phyloP scores from a whole-genome alignment of 305 asterid species.

The Andrographis paniculata region DNA sequence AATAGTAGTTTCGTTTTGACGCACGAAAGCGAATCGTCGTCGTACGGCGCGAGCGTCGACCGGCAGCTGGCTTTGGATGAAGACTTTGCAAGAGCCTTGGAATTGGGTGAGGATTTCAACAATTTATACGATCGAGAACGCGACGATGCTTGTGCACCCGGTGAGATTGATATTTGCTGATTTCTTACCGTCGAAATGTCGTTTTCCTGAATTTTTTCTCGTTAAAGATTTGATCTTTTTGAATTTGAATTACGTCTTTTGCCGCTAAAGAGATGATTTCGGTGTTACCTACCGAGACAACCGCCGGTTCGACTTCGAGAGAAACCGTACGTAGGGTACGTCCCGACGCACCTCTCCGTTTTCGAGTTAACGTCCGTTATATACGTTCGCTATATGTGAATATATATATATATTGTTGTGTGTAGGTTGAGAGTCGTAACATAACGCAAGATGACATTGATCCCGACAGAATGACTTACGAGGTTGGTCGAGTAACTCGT shows the following conservation, averaged over 20 bases:
- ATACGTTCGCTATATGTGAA: too few relatives aligned
- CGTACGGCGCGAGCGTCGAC: constrained; percentile 26
- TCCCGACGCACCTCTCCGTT: constrained; percentile 11
- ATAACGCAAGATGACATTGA: constrained; percentile 53
- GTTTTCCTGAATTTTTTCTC: too few relatives aligned
- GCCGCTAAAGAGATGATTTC: constrained; percentile 11
- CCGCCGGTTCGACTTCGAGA: constrained; percentile 30
- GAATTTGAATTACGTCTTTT: too few relatives aligned
- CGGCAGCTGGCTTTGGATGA: constrained; percentile 78
- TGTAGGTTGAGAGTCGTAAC: constrained; percentile 40
- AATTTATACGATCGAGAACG: constrained; percentile 35
- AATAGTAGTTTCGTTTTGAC: constrained; percentile 25
- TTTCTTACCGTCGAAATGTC: too few relatives aligned
- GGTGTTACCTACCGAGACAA: constrained; percentile 35
- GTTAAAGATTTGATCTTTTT: too few relatives aligned
- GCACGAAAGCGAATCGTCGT: constrained; percentile 38
- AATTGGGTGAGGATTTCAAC: constrained; percentile 60
- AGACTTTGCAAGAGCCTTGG: constrained; percentile 77
- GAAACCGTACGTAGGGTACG: constrained; percentile 45
- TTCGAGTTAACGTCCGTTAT: too few relatives aligned
- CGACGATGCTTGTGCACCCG: constrained; percentile 33
- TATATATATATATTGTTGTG: constrained; percentile 4
- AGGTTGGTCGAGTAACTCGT: constrained; percentile 39
- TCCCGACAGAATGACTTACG: constrained; percentile 73
- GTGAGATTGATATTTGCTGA: too few relatives aligned